Evolutionary conservation across 306 rosid genomes (phyloP).

Genomic region (Prunus padus): DNA sequence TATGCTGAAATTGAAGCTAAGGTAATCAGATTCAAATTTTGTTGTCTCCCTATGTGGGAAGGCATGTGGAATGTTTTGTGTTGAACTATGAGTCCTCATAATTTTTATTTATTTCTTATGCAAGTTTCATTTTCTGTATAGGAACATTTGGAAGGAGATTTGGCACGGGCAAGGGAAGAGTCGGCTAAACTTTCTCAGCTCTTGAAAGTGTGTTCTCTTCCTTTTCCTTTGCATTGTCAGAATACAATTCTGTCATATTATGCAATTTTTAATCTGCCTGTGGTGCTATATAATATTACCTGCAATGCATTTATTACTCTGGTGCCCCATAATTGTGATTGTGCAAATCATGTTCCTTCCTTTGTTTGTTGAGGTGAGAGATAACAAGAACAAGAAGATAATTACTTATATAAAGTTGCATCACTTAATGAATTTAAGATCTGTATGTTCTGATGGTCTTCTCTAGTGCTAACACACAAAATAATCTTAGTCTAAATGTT

Average conservation of each 20-base stretch:
- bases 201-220: slow-evolving; percentile 50
- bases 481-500: background rate
- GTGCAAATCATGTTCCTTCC: background rate
- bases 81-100: background rate
- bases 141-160: slow-evolving; percentile 87
- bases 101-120: background rate
- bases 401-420: background rate
- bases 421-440: background rate
- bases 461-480: background rate
- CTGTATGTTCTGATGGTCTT: background rate
- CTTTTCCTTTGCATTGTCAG: slow-evolving; percentile 9
- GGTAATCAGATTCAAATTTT: slow-evolving; percentile 46
- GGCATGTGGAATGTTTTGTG: slow-evolving; percentile 20
- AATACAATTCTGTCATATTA: background rate
- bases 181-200: slow-evolving; percentile 59
- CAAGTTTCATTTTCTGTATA: background rate
- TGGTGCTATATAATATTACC: background rate
- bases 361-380: background rate
- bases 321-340: background rate
- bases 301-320: slow-evolving; percentile 6
- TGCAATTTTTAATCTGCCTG: background rate
- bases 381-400: background rate
- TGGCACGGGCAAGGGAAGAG: slow-evolving; percentile 75
- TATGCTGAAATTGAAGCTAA: slow-evolving; percentile 98
- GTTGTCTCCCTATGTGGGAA: background rate